phyloP scores from a whole-genome alignment of 176 grass and related monocot species.

The Elymus sibiricus region DNA sequence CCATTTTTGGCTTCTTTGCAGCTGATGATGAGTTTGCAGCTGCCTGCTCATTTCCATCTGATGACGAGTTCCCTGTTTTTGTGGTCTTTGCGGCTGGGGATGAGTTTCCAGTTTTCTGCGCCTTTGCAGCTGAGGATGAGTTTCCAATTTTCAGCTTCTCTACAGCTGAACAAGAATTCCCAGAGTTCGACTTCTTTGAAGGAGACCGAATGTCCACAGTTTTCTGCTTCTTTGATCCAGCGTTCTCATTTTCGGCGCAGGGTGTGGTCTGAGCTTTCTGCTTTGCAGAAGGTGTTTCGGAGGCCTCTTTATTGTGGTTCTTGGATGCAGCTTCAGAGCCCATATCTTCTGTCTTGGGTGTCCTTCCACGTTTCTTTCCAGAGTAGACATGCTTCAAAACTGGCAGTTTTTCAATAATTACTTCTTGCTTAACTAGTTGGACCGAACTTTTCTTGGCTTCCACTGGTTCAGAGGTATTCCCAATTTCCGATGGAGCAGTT shows the following conservation, averaged over 20 bases:
- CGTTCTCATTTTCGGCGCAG: neutral
- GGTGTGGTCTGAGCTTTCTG: conserved; percentile 11
- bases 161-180: neutral
- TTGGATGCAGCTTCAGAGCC: neutral
- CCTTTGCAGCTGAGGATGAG: conserved; percentile 7
- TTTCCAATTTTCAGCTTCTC: conserved; percentile 4
- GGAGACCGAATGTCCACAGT: neutral
- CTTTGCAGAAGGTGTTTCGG: neutral
- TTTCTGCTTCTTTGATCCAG: conserved; percentile 1
- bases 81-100: neutral
- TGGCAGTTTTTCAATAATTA: conserved; percentile 15
- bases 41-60: neutral
- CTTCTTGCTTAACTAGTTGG: conserved; percentile 10
- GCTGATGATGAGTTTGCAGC: neutral
- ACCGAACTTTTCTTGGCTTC: neutral
- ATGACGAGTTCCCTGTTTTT: neutral
- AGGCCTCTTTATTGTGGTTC: conserved; percentile 11
- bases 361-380: conserved; percentile 26
- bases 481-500: conserved; percentile 10
- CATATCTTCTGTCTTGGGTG: neutral
- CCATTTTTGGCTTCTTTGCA: neutral
- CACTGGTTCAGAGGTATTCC: neutral
- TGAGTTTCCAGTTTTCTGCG: neutral
- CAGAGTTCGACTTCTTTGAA: neutral
- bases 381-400: conserved; percentile 21